phyloP scores from a whole-genome alignment of 352 stramenopile species.

The Phytopythium mirpurense region DNA sequence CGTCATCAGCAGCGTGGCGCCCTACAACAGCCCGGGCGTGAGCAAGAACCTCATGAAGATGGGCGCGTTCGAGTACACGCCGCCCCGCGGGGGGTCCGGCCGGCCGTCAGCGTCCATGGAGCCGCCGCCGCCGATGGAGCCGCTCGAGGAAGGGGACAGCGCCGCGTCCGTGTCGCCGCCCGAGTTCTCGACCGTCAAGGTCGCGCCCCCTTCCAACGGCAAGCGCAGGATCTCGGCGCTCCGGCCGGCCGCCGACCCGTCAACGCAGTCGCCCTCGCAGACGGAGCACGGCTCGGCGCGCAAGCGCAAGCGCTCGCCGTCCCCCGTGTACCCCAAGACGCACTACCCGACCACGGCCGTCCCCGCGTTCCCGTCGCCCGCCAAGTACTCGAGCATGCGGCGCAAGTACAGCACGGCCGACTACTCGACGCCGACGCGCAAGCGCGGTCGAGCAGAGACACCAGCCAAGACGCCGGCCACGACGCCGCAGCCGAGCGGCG shows the following conservation, averaged over 20 bases:
- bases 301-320: conserved; percentile 45
- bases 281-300: conserved; percentile 12
- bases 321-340: conserved; percentile 44
- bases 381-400: conserved; percentile 38
- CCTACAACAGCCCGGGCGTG: conserved; percentile 44
- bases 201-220: neutral
- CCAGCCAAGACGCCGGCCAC: conserved; percentile 12
- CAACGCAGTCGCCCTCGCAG: neutral
- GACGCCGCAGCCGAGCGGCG: conserved; percentile 15
- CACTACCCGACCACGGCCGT: conserved; percentile 25
- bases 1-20: conserved; percentile 70
- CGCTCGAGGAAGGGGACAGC: conserved; percentile 19
- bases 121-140: no score
- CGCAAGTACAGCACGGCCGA: conserved; percentile 64
- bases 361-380: conserved; percentile 24
- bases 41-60: conserved; percentile 82
- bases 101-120: no score
- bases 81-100: conserved; percentile 25
- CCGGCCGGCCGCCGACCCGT: neutral
- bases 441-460: conserved; percentile 14
- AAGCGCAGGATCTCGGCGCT: neutral
- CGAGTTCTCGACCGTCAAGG: conserved; percentile 47
- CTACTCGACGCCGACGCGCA: conserved; percentile 36
- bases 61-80: conserved; percentile 73
- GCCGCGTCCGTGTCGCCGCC: conserved; percentile 37